Evolutionary conservation across 2,329 filamentous ascomycete species (phyloP).

Genomic region (Corynespora cassiicola): DNA sequence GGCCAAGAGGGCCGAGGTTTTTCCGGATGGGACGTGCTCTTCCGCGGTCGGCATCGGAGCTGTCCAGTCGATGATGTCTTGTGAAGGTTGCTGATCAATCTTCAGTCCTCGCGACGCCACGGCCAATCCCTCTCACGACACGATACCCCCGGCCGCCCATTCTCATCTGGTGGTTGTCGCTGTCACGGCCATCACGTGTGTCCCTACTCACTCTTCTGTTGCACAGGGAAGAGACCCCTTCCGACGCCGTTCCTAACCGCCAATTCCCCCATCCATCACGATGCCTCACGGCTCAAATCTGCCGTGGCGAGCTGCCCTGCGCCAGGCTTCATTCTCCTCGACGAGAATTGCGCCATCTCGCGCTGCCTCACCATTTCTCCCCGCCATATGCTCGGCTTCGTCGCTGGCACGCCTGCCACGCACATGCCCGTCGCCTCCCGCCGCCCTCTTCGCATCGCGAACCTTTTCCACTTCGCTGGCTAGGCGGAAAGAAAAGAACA

Average conservation of each 20-base stretch:
- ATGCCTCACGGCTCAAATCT: slow-evolving; percentile 71
- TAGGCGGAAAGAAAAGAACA: slow-evolving; percentile 63
- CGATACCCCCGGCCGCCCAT: not conserved
- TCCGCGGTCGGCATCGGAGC: too few species aligned
- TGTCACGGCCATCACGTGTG: not conserved
- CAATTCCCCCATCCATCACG: slow-evolving; percentile 12
- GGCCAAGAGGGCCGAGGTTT: slow-evolving; percentile 24
- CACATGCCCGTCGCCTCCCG: slow-evolving; percentile 35
- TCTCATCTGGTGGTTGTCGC: not conserved
- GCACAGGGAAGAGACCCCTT: too few species aligned
- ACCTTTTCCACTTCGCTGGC: slow-evolving; percentile 50
- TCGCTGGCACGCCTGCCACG: slow-evolving; percentile 27
- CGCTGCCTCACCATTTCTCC: slow-evolving; percentile 30
- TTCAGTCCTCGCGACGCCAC: slow-evolving; percentile 21
- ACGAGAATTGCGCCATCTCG: slow-evolving; percentile 38
- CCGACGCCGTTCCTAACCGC: slow-evolving; percentile 21
- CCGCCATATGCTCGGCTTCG: slow-evolving; percentile 38
- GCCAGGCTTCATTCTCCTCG: slow-evolving; percentile 53
- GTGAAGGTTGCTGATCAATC: slow-evolving; percentile 27
- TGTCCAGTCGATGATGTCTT: slow-evolving; percentile 35
- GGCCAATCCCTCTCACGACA: slow-evolving; percentile 6
- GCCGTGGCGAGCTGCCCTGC: slow-evolving; percentile 69
- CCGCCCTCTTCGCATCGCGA: slow-evolving; percentile 40
- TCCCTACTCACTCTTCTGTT: too few species aligned
- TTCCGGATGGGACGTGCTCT: too few species aligned